Evolutionary conservation across 306 rosid species (phyloP).

Genomic region (Trifolium dubium): DNA sequence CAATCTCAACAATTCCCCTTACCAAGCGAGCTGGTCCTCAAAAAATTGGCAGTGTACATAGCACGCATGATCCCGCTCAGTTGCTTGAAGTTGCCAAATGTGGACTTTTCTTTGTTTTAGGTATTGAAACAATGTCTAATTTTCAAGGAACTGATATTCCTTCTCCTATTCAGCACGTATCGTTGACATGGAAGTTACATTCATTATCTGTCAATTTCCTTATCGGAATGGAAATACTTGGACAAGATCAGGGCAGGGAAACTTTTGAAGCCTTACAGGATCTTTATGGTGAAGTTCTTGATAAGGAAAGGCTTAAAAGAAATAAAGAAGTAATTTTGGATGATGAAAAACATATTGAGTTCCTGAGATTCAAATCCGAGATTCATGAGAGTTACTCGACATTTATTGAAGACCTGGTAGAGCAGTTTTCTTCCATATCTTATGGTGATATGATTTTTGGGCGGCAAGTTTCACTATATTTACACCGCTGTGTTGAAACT

Average conservation of each 20-base stretch:
- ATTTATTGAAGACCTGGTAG: constrained; percentile 82
- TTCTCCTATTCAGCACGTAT: constrained; percentile 73
- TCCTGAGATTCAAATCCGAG: constrained; percentile 76
- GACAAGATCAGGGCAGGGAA: constrained; percentile 70
- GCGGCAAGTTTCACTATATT: constrained; percentile 88
- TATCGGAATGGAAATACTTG: constrained; percentile 80
- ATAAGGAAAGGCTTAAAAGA: constrained; percentile 52
- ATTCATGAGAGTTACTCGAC: constrained; percentile 75
- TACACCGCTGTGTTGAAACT: constrained; percentile 76
- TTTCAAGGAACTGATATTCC: constrained; percentile 54
- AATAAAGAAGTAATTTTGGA: constrained; percentile 34
- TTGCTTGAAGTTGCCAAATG: constrained; percentile 70
- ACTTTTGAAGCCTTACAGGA: constrained; percentile 84
- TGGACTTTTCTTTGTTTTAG: constrained; percentile 88
- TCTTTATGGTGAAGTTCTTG: constrained; percentile 77
- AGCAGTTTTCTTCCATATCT: constrained; percentile 86
- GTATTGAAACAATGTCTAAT: constrained; percentile 78
- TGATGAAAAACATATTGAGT: constrained; percentile 51
- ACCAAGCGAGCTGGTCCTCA: constrained; percentile 56
- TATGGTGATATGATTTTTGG: constrained; percentile 83
- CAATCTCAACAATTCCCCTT: constrained; percentile 72
- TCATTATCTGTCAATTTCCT: constrained; percentile 84
- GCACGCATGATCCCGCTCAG: constrained; percentile 46
- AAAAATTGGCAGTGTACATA: constrained; percentile 48
- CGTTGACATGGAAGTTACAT: constrained; percentile 91